Evolutionary conservation across 106 monocot genomes (phyloP).

Genomic region (Apostasia ramifera): DNA sequence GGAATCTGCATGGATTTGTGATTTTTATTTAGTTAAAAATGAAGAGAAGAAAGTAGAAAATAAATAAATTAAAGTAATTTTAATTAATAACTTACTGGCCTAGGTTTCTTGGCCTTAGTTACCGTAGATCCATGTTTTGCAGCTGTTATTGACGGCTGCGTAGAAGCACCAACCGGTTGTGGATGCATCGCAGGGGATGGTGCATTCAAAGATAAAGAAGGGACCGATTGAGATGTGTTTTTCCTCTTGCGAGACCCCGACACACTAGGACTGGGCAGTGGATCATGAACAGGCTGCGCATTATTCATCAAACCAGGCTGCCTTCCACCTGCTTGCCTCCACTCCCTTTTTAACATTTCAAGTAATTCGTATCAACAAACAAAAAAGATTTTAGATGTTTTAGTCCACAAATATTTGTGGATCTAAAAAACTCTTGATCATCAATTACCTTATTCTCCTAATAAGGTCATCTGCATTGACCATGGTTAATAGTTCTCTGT

Average conservation of each 20-base stretch:
- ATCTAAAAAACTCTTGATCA: not conserved
- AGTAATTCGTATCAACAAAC: constrained; percentile 2
- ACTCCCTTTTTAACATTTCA: constrained; percentile 37
- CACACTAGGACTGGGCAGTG: constrained; percentile 41
- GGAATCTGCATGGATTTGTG: constrained; percentile 8
- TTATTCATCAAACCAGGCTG: constrained; percentile 34
- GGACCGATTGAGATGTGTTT: constrained; percentile 26
- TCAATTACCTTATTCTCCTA: constrained; percentile 52
- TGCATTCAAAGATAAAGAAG: constrained; percentile 29
- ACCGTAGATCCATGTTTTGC: constrained; percentile 51
- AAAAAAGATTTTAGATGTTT: not conserved
- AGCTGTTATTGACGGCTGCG: constrained; percentile 53
- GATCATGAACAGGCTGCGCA: constrained; percentile 39
- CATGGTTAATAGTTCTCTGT: constrained; percentile 56
- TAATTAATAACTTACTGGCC: constrained; percentile 49
- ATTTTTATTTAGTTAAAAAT: not conserved
- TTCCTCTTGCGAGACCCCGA: constrained; percentile 61
- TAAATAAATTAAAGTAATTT: constrained; percentile 8
- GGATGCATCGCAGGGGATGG: constrained; percentile 42
- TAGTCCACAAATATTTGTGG: not conserved
- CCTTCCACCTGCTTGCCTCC: constrained; percentile 44
- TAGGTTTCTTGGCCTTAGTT: constrained; percentile 71
- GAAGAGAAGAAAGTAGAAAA: not conserved
- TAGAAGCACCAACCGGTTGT: constrained; percentile 34
- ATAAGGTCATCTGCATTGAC: constrained; percentile 82